Base-by-base conservation (phyloP, 306 rosid species). In the Cicer judaicum region DNA sequence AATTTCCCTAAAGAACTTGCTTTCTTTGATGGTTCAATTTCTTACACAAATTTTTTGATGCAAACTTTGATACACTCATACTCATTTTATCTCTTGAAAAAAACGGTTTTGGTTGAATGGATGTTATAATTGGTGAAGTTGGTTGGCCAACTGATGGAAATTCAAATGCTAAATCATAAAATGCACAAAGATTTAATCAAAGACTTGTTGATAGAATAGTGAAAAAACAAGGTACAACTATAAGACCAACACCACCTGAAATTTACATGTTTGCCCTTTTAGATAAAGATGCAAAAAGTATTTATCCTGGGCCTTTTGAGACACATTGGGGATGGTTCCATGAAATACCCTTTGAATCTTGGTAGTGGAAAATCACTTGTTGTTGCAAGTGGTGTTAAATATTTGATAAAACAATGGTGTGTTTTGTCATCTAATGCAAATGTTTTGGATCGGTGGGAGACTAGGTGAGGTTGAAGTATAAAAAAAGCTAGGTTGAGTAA, bases 91-190 rank as follows among this genome's bases (percentile, higher is more conserved):
- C 99, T 47, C 93, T 92, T 8, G 96, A 92, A 64, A 90, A 92
- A 53, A 95, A 80, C 38, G 97, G 96, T 16, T 95, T 89, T 82
- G 69, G 84, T 7, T 81, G 88, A 12, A 64, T 95, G 90, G 90
- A 96, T 3, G 80, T 95, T 24, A 86, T 90, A 13, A 78, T 95
- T 41, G 99, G 98, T 12, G 99, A 95, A 60, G 87, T 95, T 12
- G 99, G 99, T 1, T 95, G 99, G 98, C 99, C 98, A 0, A 89
- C 98, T 0, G 99, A 95, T 57, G 98, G 97, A 46, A 85, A 81
- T 38, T 75, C 87, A 0, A 88, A 59, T 53, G 99, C 97, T 2
- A 89, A 95, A 74, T 44, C 67, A 12, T 72, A 75, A 13, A 73
- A 68, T 40, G 97, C 98, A 1, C 85, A 65, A 21, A 82, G 96